Percentiles rank a stretch among this genome's conserved stretches.
Evolutionary conservation across 208 protist species (phyloP).

Genomic region (Naegleria fowleri): DNA sequence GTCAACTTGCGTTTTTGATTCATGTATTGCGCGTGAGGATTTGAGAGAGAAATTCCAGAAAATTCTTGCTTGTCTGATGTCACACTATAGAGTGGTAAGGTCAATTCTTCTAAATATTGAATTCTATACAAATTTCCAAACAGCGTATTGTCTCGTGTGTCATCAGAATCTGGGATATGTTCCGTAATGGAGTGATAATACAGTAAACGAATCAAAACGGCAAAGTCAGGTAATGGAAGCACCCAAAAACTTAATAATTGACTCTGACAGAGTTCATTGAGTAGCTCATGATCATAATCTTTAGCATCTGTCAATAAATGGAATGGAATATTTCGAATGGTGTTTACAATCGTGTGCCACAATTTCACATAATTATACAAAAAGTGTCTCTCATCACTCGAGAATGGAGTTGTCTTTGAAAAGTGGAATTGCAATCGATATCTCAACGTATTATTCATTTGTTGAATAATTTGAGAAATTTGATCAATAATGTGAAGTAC

Average conservation of each 20-base stretch:
- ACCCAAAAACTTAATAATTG: background rate
- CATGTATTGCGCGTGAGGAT: background rate
- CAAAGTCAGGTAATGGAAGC: background rate
- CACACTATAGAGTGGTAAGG: background rate
- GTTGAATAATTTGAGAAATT: background rate
- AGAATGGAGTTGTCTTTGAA: background rate
- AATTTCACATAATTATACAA: background rate
- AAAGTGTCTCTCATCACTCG: conserved; percentile 6
- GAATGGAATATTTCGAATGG: background rate
- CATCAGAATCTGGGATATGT: background rate
- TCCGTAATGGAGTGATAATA: background rate
- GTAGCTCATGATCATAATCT: background rate
- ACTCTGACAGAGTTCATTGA: background rate
- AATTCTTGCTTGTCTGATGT: background rate
- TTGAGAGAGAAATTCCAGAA: background rate
- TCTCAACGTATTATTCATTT: background rate
- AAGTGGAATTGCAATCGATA: conserved; percentile 4
- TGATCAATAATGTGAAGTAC: background rate
- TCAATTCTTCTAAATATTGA: background rate
- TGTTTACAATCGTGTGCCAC: background rate
- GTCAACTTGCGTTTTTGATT: background rate
- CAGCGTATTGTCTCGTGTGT: background rate
- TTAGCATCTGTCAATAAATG: background rate
- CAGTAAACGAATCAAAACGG: background rate
- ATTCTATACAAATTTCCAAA: conserved; percentile 4